These are phyloP conservation scores for Avena atlantica DNA, from an alignment of 176 grass and related monocot species.

Conservation along the genomic window DNA sequence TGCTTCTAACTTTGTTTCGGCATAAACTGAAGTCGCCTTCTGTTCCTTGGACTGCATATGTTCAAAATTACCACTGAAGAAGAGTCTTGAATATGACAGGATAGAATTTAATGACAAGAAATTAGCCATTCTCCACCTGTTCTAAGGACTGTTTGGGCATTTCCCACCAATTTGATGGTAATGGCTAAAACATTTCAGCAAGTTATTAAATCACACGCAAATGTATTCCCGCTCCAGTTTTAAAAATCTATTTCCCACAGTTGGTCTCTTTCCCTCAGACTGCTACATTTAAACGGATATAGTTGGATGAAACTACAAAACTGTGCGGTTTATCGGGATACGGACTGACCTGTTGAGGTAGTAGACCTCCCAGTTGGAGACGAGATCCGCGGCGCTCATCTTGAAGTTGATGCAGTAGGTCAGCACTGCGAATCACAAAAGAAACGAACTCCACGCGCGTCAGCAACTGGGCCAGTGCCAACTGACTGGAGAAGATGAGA, in stretches of 20 bases:
- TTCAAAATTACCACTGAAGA: not conserved
- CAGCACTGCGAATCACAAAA: constrained; percentile 59
- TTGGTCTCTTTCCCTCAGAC: not conserved
- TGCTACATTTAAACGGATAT: not conserved
- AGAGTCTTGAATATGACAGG: not conserved
- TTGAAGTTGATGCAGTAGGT: constrained; percentile 98
- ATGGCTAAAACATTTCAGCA: not conserved
- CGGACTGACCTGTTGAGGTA: constrained; percentile 82
- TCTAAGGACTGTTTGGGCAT: not conserved
- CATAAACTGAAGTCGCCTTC: not conserved
- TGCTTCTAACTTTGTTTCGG: not conserved
- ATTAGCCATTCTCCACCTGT: not conserved
- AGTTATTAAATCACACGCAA: not conserved
- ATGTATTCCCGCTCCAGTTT: not conserved
- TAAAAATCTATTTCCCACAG: not conserved
- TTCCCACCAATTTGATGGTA: not conserved
- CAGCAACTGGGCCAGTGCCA: not conserved
- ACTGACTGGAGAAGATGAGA: not conserved
- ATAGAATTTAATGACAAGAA: not conserved
- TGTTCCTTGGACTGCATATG: not conserved
- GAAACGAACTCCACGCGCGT: not conserved
- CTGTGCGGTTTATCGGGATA: not conserved
- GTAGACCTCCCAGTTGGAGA: constrained; percentile 92
- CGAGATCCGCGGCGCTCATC: constrained; percentile 74
- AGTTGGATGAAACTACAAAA: not conserved